Percentiles rank a stretch among this genome's conserved stretches.
These are phyloP conservation scores for Crithidia sp. DNA, from an alignment of 208 protist genomes.

Conservation along the genomic window DNA sequence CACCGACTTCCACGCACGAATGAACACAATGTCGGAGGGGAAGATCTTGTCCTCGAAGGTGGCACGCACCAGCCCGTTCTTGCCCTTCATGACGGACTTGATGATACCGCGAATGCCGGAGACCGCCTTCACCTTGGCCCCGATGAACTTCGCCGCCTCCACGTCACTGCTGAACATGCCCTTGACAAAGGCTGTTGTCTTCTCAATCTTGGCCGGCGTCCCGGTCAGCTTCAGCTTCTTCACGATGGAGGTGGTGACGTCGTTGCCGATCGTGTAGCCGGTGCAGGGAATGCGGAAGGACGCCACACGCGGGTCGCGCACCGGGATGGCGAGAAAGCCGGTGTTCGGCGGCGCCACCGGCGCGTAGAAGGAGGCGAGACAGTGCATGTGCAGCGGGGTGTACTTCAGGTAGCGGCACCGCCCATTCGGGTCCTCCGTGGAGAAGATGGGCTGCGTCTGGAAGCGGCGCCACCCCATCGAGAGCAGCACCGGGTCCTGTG, in stretches of 20 bases:
- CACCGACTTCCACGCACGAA: slow-evolving; percentile 98
- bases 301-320: slow-evolving; percentile 47
- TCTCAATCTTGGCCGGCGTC: slow-evolving; percentile 95
- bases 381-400: slow-evolving; percentile 99
- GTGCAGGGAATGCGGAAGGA: slow-evolving; percentile 96
- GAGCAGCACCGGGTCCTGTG: slow-evolving; percentile 98
- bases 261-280: slow-evolving; percentile 97
- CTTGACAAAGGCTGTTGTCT: slow-evolving; percentile 99
- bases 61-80: slow-evolving; percentile 95
- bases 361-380: slow-evolving; percentile 97
- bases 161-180: slow-evolving; percentile 95
- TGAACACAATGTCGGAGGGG: slow-evolving; percentile 98
- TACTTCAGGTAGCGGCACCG: slow-evolving; percentile 99
- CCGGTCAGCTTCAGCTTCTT: slow-evolving; percentile 99
- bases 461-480: slow-evolving; percentile 99
- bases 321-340: slow-evolving; percentile 95
- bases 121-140: slow-evolving; percentile 98
- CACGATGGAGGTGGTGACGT: slow-evolving; percentile 93
- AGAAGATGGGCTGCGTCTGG: slow-evolving; percentile 95
- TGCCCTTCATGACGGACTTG: slow-evolving; percentile 96
- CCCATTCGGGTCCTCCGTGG: slow-evolving; percentile 96
- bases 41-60: slow-evolving; percentile 99
- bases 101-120: slow-evolving; percentile 98
- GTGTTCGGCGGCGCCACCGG: slow-evolving; percentile 97
- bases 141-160: slow-evolving; percentile 98